Evolutionary conservation across 2,329 filamentous ascomycete species (phyloP), one percentile per base, ranked within the genome.

Genomic region (Pseudogymnoascus sp.): DNA sequence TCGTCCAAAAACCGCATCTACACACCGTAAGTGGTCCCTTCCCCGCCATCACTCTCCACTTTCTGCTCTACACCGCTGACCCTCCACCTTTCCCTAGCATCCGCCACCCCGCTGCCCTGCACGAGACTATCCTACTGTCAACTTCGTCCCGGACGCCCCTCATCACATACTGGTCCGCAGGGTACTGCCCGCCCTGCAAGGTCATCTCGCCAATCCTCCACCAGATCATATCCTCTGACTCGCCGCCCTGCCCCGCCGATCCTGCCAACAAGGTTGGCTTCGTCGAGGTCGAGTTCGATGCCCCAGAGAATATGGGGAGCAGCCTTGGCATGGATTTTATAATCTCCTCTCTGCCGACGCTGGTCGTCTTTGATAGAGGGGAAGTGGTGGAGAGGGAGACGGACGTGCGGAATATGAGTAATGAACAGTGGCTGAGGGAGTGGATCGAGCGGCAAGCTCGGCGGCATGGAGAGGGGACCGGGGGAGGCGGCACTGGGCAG

Each of bases 111-210:
- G 77, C 81, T 68, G 79, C 83, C 66, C 81, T 87, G 71, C 73
- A 80, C 70, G 82, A 79, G 16, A 82, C 84, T 73, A 77, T 84
- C 63, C 76, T 81, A n/a, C 75, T 84, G 61, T 83, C 81, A 2
- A 78, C 81, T 2, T 82, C 82, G 5, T 76, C 82, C 5, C 77
- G 80, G 46, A 79, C 74, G 2, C 84, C 84, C 2, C 79, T 86
- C n/a, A 70, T 87, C 62, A 85, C 83, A 1, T 75, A 86, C 41
- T 87, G 84, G 84, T 84, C 83, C 0, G 78, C 84, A 0, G 82
- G 81, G 6, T 86, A 79, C 75, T 86, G 84, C 71, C 73, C 78
- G 4, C 81, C 82, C 14, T 86, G 84, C 72, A 77, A 76, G 53
- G 71, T 73, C 33, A 77, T 86, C 24, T 74, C 75, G 4, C 84